phyloP scores from a whole-genome alignment of 1,284 basidiomycete genomes.

The Porogramme epimiltina region DNA sequence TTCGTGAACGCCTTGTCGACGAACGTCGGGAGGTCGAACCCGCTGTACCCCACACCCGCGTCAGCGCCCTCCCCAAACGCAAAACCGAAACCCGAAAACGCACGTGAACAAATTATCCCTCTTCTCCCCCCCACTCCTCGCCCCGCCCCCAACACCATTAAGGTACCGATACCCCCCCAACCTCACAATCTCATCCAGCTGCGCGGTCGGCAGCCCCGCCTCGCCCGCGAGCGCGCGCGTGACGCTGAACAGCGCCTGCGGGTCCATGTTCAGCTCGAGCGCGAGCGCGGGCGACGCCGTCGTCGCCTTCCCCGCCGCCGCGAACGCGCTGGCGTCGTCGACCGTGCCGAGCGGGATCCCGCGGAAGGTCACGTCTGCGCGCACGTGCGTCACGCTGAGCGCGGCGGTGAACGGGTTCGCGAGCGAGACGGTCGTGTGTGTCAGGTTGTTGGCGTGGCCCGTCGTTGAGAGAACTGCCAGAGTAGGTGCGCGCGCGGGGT shows the following conservation, averaged over 20 bases:
- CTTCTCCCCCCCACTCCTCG: constrained; percentile 3
- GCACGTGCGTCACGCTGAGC: constrained; percentile 62
- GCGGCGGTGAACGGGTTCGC: constrained; percentile 71
- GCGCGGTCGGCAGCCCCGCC: constrained; percentile 61
- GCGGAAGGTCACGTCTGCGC: constrained; percentile 65
- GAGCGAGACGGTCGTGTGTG: constrained; percentile 66
- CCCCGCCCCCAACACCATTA: constrained; percentile 32
- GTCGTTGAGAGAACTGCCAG: constrained; percentile 63
- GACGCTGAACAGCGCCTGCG: constrained; percentile 70
- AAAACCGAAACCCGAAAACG: constrained; percentile 23
- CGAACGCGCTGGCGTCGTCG: constrained; percentile 56
- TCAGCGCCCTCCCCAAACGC: not conserved
- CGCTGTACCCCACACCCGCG: constrained; percentile 37
- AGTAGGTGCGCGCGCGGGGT: not conserved
- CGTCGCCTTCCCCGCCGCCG: constrained; percentile 52
- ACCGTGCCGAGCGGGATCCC: constrained; percentile 72
- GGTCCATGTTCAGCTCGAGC: constrained; percentile 74
- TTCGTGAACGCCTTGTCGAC: constrained; percentile 69
- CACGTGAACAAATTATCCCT: constrained; percentile 55
- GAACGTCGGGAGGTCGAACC: constrained; percentile 70
- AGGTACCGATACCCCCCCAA: constrained; percentile 74
- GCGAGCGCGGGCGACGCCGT: constrained; percentile 63
- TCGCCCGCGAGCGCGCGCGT: constrained; percentile 67
- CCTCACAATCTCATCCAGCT: constrained; percentile 69
- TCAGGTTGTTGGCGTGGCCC: constrained; percentile 64